Percentiles rank a stretch among this genome's conserved stretches.
Evolutionary conservation across 2,329 filamentous ascomycete genomes (phyloP).

Genomic region (Zelopaecilomyces penicillatus): DNA sequence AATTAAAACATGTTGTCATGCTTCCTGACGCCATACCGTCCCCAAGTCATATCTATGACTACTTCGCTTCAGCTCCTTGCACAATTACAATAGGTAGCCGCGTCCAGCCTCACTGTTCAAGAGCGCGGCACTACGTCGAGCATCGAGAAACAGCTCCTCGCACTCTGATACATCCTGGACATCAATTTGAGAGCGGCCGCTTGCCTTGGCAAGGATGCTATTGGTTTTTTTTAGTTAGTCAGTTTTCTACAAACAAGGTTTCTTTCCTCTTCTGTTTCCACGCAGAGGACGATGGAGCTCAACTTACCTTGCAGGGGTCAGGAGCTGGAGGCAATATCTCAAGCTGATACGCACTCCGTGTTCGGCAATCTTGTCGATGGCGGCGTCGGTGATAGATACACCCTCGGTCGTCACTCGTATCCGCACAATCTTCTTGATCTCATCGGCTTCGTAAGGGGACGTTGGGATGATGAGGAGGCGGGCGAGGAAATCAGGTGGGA

Average conservation of each 20-base stretch:
- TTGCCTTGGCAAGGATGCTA: constrained; percentile 81
- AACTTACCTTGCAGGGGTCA: constrained; percentile 69
- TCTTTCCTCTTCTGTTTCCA: too few species aligned
- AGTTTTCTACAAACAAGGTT: not conserved
- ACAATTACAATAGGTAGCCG: constrained; percentile 52
- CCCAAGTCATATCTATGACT: constrained; percentile 1
- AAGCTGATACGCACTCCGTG: constrained; percentile 85
- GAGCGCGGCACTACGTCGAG: constrained; percentile 65
- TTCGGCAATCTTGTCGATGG: constrained; percentile 77
- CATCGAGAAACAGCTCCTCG: constrained; percentile 77
- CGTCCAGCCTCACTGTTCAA: constrained; percentile 54
- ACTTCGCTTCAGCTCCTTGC: not conserved
- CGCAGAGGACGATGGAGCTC: too few species aligned
- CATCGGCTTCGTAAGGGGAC: constrained; percentile 74
- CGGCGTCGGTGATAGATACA: constrained; percentile 69
- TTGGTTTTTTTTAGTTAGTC: constrained; percentile 11
- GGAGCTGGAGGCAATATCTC: constrained; percentile 84
- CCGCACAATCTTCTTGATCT: constrained; percentile 87
- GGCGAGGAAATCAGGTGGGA: constrained; percentile 86
- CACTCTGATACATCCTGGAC: constrained; percentile 71
- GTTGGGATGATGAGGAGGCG: constrained; percentile 95
- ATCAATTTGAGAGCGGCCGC: constrained; percentile 68
- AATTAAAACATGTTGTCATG: constrained; percentile 3
- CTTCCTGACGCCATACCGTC: constrained; percentile 6
- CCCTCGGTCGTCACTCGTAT: constrained; percentile 77